A percentile compares a stretch with the other conserved stretches of the same genome.
Conservation (phyloP, 169 alveolate species). For the Condylostoma magnum region DNA sequence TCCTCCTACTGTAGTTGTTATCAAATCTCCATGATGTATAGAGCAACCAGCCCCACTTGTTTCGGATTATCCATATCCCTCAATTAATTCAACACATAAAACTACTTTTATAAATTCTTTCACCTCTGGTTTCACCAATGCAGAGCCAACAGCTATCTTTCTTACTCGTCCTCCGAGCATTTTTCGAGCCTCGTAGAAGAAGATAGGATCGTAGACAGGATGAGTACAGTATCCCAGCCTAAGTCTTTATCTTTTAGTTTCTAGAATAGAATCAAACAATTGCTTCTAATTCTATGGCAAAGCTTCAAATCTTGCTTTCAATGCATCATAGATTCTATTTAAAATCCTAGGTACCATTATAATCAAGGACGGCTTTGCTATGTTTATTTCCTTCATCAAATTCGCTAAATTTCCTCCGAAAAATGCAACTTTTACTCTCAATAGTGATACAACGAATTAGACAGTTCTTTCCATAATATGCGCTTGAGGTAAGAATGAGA, state of each 20-base stretch:
- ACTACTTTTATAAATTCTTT: slow-evolving; percentile 79
- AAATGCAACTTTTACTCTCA: slow-evolving; percentile 64
- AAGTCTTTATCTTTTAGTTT: slow-evolving; percentile 29
- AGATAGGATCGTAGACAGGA: slow-evolving; percentile 46
- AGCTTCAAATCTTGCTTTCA: slow-evolving; percentile 31
- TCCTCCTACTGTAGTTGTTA: slow-evolving; percentile 85
- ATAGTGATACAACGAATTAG: neutral
- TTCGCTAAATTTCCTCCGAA: slow-evolving; percentile 74
- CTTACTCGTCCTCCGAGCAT: slow-evolving; percentile 90
- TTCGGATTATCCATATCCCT: slow-evolving; percentile 96
- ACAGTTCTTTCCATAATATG: slow-evolving; percentile 65
- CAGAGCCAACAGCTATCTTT: slow-evolving; percentile 86
- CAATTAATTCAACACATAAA: slow-evolving; percentile 78
- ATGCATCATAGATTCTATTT: slow-evolving; percentile 89
- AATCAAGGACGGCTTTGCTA: slow-evolving; percentile 93
- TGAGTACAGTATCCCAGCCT: slow-evolving; percentile 35
- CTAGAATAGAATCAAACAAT: slow-evolving; percentile 1
- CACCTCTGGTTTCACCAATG: slow-evolving; percentile 84
- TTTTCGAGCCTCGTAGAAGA: slow-evolving; percentile 76
- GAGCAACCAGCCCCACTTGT: slow-evolving; percentile 79
- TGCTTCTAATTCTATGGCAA: neutral
- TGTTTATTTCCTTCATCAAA: slow-evolving; percentile 76
- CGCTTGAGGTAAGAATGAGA: slow-evolving; percentile 69
- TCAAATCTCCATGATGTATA: slow-evolving; percentile 68
- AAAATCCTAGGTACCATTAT: slow-evolving; percentile 94